These are phyloP conservation scores for Phaeophleospora eucalypticola DNA, from an alignment of 2,329 filamentous ascomycete genomes.

Conservation along the genomic window DNA sequence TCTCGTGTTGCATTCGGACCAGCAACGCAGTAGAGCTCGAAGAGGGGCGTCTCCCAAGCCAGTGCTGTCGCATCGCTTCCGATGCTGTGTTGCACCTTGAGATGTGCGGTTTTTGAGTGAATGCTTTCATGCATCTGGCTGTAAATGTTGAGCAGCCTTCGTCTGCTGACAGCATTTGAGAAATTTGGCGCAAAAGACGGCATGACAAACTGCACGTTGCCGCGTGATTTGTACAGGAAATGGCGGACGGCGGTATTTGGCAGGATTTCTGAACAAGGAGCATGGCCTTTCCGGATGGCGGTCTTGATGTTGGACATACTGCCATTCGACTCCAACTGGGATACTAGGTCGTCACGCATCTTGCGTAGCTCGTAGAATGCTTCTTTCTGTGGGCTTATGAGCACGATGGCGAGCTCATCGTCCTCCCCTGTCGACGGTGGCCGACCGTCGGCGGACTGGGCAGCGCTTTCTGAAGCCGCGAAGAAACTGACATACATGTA, in stretches of 20 bases:
- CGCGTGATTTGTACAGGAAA: conserved; percentile 91
- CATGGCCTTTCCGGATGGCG: conserved; percentile 68
- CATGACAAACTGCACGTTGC: conserved; percentile 95
- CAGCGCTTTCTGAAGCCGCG: conserved; percentile 47
- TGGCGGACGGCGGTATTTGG: conserved; percentile 78
- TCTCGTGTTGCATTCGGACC: conserved; percentile 61
- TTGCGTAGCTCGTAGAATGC: conserved; percentile 85
- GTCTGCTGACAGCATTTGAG: conserved; percentile 29
- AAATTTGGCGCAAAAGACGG: conserved; percentile 73
- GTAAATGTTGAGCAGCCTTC: conserved; percentile 74
- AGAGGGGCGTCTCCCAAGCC: conserved; percentile 85
- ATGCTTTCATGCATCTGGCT: conserved; percentile 76
- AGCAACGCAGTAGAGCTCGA: conserved; percentile 94
- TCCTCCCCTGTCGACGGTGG: conserved; percentile 22
- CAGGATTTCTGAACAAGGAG: conserved; percentile 68
- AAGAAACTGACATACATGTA: conserved; percentile 99
- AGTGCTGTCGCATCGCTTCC: conserved; percentile 72
- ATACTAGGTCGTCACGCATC: conserved; percentile 59
- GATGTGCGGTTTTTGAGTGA: conserved; percentile 77
- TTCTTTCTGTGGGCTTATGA: conserved; percentile 90
- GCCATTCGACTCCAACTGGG: conserved; percentile 71
- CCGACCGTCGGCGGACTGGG: conserved; percentile 8
- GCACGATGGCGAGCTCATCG: conserved; percentile 78
- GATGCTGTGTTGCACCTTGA: conserved; percentile 81
- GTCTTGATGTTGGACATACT: conserved; percentile 69